Evolutionary conservation across 257 asterid genomes (phyloP).

Genomic region (Solanum tarapatanum): DNA sequence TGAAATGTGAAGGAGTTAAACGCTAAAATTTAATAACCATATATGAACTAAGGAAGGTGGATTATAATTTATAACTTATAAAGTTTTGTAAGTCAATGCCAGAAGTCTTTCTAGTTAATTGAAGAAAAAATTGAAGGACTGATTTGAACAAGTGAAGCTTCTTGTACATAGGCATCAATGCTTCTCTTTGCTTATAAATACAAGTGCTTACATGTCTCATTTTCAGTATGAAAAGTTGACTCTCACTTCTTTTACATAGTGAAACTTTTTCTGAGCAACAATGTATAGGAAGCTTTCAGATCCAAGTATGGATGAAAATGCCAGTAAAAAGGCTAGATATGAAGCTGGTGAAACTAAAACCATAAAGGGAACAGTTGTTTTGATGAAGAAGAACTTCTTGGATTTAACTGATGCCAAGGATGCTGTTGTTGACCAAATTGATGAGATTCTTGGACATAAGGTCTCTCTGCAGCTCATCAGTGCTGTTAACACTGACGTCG

Average conservation of each 20-base stretch:
- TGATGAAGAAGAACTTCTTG: slow-evolving; percentile 48
- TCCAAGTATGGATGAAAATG: background rate
- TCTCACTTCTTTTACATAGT: background rate
- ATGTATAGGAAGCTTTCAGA: background rate
- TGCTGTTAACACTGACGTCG: slow-evolving; percentile 13
- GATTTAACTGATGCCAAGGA: slow-evolving; percentile 36
- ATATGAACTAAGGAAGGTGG: background rate
- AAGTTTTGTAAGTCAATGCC: background rate
- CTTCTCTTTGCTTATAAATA: background rate
- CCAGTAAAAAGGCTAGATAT: background rate
- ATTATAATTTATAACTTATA: too few species aligned
- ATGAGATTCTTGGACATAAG: slow-evolving; percentile 33
- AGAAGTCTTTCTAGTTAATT: background rate
- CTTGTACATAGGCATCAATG: background rate
- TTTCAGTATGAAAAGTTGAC: background rate
- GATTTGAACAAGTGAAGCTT: background rate
- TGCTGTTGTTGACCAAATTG: slow-evolving; percentile 27
- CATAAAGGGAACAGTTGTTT: slow-evolving; percentile 38
- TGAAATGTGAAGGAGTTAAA: background rate
- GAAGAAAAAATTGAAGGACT: background rate
- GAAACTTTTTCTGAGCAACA: background rate
- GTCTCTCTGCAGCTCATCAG: slow-evolving; percentile 43
- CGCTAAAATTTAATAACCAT: background rate
- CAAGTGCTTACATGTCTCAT: background rate
- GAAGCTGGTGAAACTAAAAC: background rate